A percentile compares a stretch with the other conserved stretches of the same genome.
These are phyloP conservation scores for Leucoagaricus sp. DNA, from an alignment of 1,284 basidiomycete species.

Conservation along the genomic window DNA sequence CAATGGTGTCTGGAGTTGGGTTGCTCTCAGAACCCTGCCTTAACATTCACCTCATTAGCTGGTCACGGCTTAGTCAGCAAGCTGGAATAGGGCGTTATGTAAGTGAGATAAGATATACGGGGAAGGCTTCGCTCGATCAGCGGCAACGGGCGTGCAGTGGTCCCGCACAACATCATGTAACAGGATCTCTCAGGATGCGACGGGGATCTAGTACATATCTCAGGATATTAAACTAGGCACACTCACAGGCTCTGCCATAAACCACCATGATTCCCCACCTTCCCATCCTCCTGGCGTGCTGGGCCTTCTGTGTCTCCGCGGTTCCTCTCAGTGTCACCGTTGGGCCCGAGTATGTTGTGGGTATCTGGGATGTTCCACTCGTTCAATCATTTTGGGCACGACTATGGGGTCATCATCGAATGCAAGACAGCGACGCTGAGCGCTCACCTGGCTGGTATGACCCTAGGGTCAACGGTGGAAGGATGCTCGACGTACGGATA, in stretches of 20 bases:
- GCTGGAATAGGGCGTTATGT: neutral
- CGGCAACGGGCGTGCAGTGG: neutral
- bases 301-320: conserved; percentile 13
- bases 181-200: too few species aligned
- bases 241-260: neutral
- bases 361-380: neutral
- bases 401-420: neutral
- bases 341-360: conserved; percentile 4
- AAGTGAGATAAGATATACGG: conserved; percentile 8
- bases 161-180: conserved; percentile 9
- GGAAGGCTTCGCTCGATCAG: neutral
- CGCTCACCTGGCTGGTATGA: conserved; percentile 61
- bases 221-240: neutral
- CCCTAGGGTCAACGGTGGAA: conserved; percentile 68
- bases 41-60: neutral
- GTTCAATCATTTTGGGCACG: neutral
- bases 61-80: conserved; percentile 1
- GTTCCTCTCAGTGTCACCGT: neutral
- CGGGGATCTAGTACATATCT: too few species aligned
- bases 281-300: conserved; percentile 18
- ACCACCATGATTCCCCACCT: conserved; percentile 13
- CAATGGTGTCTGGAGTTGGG: neutral
- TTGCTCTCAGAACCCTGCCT: neutral
- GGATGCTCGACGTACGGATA: conserved; percentile 66
- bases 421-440: neutral